Evolutionary conservation across 495 filamentous ascomycete species (phyloP), one percentile per base, ranked within the genome.

Genomic region (Neurospora tetraspora): DNA sequence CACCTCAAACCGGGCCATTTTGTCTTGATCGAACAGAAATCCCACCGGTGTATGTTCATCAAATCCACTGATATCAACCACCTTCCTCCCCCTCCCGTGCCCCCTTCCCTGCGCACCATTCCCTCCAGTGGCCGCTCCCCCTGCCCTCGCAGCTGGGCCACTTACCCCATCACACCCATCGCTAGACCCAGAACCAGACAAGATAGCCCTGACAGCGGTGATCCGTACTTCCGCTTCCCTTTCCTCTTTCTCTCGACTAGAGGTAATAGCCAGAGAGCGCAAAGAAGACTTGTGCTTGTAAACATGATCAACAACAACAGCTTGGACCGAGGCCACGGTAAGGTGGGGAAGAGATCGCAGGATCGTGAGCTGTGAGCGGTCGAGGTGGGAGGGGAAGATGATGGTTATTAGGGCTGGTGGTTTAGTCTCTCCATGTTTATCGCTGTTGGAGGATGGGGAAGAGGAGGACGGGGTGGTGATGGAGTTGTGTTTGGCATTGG

Each of bases 1-100:
- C 11, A 83, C 71, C 74, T 83, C 81, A 65, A 83, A 81, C 68
- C 71, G 53, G 16, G 76, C 76, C 27, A 83, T 73, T 0, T 27
- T 2, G 10, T 59, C 23, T 16, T 61, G 12, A 61, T 61, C 1
- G 1, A 61, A 61, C 23, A 61, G 8, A 1, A 61, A 31, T 4
- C 12, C 23, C 5, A 61, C 11, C 1, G 5, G 12, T 1, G 53
- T 31, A 31, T 31, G 0, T 12, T 61, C 5, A 14, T 31, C 23
- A 27, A 61, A 61, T 0, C 12, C 23, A 2, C 2, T 61, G 1
- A 61, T 31, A 61, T 61, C 39, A 20, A 61, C 20, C n/a, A 69
- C 71, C 40, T 37, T n/a, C 16, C 69, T 71, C 2, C 1, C 16
- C 11, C 20, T 38, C 10, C 37, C 31, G 31, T 34, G 31, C 31